Evolutionary conservation across 192 early-diverging fungal species (phyloP), one percentile per base, ranked within the genome.

Genomic region (Borealophlyctis nickersoniae): DNA sequence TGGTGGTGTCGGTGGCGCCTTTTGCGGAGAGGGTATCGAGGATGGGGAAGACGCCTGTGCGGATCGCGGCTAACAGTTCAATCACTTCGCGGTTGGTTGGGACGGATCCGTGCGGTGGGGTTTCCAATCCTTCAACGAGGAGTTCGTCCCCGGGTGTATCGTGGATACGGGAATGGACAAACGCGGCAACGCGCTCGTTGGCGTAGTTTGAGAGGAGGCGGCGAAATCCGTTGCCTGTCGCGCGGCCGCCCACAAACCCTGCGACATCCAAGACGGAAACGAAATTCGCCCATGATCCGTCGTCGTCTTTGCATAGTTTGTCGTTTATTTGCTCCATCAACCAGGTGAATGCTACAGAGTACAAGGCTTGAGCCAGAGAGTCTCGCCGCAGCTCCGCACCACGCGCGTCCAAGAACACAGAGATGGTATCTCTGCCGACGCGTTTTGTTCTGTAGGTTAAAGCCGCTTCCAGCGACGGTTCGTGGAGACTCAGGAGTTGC

Each of bases 291-390:
- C 87, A 65, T 24, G 64, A 63, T 24, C 61, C 35, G 24, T 73
- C 66, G 32, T 91, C 86, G 19, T 77, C 73, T 45, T 84, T 81
- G 67, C 91, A 94, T 16, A 95, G 76, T 34, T 85, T 86, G 49
- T 82, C 80, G 80, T 98, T 98, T 56, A 95, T 89, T 52, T 88
- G 87, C 70, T 96, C 94, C 5, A 95, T 80, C 28, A 98, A 71
- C 83, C 91, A 97, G 49, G 66, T 66, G 36, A 73, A 91, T 23
- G 90, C 66, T 0, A 93, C 81, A 26, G 84, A 83, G 72, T 96
- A 98, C 19, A 98, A 81, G 4, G 87, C 69, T 35, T 85, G 81
- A 2, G 92, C 89, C 4, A 98, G 75, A 16, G 80, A 70, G 67
- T 98, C 94, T 16, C 93, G 84, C 67, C 94, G 94, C 57, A 81